Conservation (phyloP, 2,329 filamentous ascomycete species). For the Exophiala sp. region DNA sequence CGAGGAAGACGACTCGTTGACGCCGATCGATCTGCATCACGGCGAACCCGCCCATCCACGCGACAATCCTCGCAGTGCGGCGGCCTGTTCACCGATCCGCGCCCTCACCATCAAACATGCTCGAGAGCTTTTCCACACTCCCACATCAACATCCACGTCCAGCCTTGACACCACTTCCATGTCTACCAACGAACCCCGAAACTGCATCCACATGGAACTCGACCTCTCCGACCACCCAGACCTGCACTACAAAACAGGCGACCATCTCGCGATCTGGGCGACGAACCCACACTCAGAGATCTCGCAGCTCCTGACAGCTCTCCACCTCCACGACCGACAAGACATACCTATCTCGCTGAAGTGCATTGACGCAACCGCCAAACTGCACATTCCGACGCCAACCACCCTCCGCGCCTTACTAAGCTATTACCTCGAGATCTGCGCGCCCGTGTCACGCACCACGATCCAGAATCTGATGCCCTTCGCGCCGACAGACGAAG, state of each 20-base stretch:
- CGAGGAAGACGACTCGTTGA: constrained; percentile 40
- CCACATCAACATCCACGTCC: no score
- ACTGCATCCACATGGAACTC: constrained; percentile 37
- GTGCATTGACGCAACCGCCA: neutral
- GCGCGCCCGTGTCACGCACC: constrained; percentile 85
- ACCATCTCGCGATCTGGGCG: constrained; percentile 41
- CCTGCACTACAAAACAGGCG: constrained; percentile 41
- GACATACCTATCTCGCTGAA: constrained; percentile 27
- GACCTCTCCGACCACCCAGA: constrained; percentile 35
- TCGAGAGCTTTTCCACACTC: no score
- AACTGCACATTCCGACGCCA: constrained; percentile 68
- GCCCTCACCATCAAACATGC: neutral
- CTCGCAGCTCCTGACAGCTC: constrained; percentile 30
- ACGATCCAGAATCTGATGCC: constrained; percentile 73
- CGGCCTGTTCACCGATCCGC: neutral
- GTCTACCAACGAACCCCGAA: neutral
- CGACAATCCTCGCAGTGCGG: neutral
- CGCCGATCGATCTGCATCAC: constrained; percentile 27
- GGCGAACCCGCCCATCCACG: constrained; percentile 6
- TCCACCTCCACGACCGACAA: constrained; percentile 30
- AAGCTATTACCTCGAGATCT: constrained; percentile 89
- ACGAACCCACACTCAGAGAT: constrained; percentile 38
- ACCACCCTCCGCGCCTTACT: constrained; percentile 82
- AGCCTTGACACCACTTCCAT: no score
- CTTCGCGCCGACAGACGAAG: constrained; percentile 71